Evolutionary conservation across 108 stramenopile genomes (phyloP), one percentile per base, ranked within the genome.

Genomic region (Chaetoceros muelleri): DNA sequence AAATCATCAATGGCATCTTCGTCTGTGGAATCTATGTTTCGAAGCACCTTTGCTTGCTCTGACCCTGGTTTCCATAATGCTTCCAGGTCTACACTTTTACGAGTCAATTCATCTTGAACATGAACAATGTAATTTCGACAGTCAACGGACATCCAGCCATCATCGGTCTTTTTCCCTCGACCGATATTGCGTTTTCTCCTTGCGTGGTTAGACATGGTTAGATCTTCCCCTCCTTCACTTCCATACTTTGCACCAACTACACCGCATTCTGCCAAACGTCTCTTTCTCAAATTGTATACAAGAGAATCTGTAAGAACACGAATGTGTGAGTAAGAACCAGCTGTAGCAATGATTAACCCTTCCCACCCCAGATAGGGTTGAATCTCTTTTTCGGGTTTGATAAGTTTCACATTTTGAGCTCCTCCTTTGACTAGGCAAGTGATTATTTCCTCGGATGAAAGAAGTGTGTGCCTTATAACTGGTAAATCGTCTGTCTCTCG

Each of bases 111-210:
- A 51, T 79, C 76, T 57, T 79, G 46, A 18, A 89, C 62, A 51
- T 93, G 87, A 17, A 93, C 85, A 45, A 87, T 71, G 55, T 82
- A 83, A 55, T 87, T 93, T 0, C 67, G 71, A 62, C 87, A 88
- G 60, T 93, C 91, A 17, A 93, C 79, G 1, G 82, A 63, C 34
- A 73, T 71, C 91, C 91, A 93, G 30, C 57, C 60, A 48, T 79
- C 72, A 30, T 79, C 65, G 21, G 69, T 31, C 44, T 52, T 66
- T 34, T 54, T 52, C 0, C 57, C 68, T 46, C 69, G 53, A 29
- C 60, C 64, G 19, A 68, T 56, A 44, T 44, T 65, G 7, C 47
- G 55, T 61, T 70, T 70, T 7, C 18, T 21, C n/a, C 48, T 49
- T 23, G 19, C 23, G n/a, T 24, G n/a, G 49, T 65, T 70, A 24